These are phyloP conservation scores for Xylaria acuta DNA, from an alignment of 495 filamentous ascomycete species.

Conservation along the genomic window DNA sequence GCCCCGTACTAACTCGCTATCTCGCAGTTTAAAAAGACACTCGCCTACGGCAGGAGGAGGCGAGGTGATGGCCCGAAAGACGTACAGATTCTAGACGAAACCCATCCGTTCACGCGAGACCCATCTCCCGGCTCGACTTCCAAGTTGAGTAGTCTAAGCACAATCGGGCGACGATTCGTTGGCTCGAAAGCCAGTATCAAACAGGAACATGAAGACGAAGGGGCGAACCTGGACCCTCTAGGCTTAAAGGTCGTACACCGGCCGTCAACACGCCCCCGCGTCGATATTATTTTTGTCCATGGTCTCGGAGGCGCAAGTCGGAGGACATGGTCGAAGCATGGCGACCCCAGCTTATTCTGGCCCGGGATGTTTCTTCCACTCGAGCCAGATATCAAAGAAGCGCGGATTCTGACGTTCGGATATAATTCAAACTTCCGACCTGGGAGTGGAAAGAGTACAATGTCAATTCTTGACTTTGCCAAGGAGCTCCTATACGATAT, in stretches of 20 bases:
- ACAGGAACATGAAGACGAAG: constrained; percentile 2
- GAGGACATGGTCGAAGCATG: constrained; percentile 41
- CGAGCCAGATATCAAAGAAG: constrained; percentile 37
- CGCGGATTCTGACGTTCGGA: constrained; percentile 46
- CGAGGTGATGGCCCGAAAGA: neutral
- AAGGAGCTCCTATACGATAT: constrained; percentile 45
- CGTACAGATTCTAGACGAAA: neutral
- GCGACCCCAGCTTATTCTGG: constrained; percentile 43
- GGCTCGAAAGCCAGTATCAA: neutral
- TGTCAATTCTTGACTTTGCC: constrained; percentile 45
- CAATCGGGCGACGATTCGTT: neutral
- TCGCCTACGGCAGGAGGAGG: constrained; percentile 4
- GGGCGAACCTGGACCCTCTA: neutral
- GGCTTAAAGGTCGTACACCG: neutral
- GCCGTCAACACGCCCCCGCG: neutral
- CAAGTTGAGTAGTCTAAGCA: neutral
- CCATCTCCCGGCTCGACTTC: neutral
- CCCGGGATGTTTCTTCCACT: constrained; percentile 40
- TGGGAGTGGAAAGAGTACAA: constrained; percentile 25
- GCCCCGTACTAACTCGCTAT: neutral
- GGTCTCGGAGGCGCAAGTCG: constrained; percentile 44
- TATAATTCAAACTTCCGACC: constrained; percentile 45
- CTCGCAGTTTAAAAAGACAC: neutral
- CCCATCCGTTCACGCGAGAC: neutral
- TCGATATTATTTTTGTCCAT: constrained; percentile 44